Base-by-base conservation (phyloP, 2,329 filamentous ascomycete genomes). In the Diplodia seriata region DNA sequence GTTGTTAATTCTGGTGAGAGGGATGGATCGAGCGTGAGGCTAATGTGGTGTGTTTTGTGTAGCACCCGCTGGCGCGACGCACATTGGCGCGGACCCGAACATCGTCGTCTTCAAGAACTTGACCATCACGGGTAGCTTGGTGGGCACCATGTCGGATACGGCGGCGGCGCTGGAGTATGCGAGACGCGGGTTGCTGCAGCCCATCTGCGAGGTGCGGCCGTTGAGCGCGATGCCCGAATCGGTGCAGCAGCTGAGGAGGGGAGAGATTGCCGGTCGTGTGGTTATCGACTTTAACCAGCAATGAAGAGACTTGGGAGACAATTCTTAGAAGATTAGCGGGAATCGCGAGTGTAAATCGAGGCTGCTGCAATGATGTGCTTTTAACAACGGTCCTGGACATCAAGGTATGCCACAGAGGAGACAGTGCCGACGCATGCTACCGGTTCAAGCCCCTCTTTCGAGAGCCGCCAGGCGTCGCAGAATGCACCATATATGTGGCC, bases 211-310 rank as follows among this genome's bases (percentile, higher is more conserved):
- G 36, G 81, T 85, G 2, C 79, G 82, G 67, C 78, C 79, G 0
- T 72, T 86, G 70, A 81, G 81, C 40, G 71, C 79, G 50, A 79
- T 86, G 54, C 76, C 84, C 18, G 84, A 86, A 70, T 83, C 81
- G 20, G 82, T 87, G 26, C 79, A 85, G 71, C 82, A 82, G 71
- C 72, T 87, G 70, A 77, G 78, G 66, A 77, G 76, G 49, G 84
- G 84, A 0, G 78, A 86, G 71, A 80, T 87, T 54, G 82, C 84
- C 8, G 85, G 85, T 1, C 75, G 85, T 20, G 81, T 84, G 53
- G 85, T 86, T 14, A 79, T 87, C 23, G 82, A 86, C 71, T 87
- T 87, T 70, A 85, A 86, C 69, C 77, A 74, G 71, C 72, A 75
- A 38, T 76, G 63, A 68, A 43, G 8, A 14, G 11, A 14, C 26